Conservation (phyloP, 257 asterid genomes). For the Buddleja alternifolia region DNA sequence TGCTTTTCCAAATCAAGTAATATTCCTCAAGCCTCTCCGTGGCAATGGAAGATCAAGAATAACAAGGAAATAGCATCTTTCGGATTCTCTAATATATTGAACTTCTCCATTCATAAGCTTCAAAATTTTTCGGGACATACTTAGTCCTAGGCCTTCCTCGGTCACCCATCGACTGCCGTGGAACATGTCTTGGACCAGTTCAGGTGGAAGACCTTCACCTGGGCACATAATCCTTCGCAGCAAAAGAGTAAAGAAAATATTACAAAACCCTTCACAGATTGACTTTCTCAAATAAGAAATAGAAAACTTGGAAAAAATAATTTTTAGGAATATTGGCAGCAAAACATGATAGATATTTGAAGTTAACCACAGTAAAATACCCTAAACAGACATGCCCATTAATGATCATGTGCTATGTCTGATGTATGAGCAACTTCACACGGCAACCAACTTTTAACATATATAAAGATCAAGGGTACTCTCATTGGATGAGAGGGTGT, state of each 20-base stretch:
- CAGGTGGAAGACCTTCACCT: constrained; percentile 91
- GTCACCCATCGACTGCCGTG: constrained; percentile 70
- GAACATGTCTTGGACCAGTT: constrained; percentile 84
- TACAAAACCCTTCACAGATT: too few relatives aligned
- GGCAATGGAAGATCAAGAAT: constrained; percentile 61
- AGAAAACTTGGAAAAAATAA: too few relatives aligned
- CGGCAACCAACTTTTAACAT: too few relatives aligned
- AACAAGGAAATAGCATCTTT: constrained; percentile 64
- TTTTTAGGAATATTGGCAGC: too few relatives aligned
- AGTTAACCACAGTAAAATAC: too few relatives aligned
- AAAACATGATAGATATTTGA: too few relatives aligned
- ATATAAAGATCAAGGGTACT: too few relatives aligned
- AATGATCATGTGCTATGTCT: too few relatives aligned
- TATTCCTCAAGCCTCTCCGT: constrained; percentile 34
- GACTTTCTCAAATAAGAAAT: too few relatives aligned
- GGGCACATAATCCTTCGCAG: constrained; percentile 74
- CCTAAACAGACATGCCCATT: too few relatives aligned
- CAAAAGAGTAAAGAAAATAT: constrained; percentile 8
- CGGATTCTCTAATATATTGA: constrained; percentile 82
- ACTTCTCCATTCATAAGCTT: constrained; percentile 91
- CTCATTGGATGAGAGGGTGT: too few relatives aligned
- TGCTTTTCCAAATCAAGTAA: constrained; percentile 28
- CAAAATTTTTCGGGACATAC: constrained; percentile 74
- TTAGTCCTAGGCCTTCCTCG: constrained; percentile 78
- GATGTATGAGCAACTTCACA: too few relatives aligned